A percentile compares a stretch with the other conserved stretches of the same genome.
Conservation (phyloP, 2,329 filamentous ascomycete species). For the Penicillium sp. region DNA sequence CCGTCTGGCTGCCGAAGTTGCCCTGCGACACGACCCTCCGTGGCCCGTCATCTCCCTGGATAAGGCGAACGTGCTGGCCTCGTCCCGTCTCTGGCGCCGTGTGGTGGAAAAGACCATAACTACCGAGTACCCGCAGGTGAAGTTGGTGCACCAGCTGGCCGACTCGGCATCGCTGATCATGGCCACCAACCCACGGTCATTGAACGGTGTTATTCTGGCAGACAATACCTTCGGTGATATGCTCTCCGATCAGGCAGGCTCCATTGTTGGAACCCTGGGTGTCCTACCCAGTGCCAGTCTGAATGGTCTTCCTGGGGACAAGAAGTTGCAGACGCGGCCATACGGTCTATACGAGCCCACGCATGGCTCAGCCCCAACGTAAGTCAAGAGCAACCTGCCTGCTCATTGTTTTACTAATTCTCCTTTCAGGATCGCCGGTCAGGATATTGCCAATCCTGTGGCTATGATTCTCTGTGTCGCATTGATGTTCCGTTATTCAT, state of each 20-base stretch:
- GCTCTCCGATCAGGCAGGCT: slow-evolving; percentile 83
- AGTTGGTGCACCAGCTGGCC: slow-evolving; percentile 78
- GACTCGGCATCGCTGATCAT: slow-evolving; percentile 89
- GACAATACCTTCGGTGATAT: slow-evolving; percentile 93
- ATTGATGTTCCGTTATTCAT: slow-evolving; percentile 90
- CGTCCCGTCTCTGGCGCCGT: slow-evolving; percentile 77
- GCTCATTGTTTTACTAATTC: slow-evolving; percentile 1
- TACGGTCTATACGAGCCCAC: slow-evolving; percentile 94
- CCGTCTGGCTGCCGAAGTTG: slow-evolving; percentile 70
- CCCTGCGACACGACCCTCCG: slow-evolving; percentile 65
- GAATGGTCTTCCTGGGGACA: slow-evolving; percentile 71
- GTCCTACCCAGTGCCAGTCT: slow-evolving; percentile 80
- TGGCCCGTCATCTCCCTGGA: slow-evolving; percentile 77
- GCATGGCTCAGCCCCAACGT: slow-evolving; percentile 55
- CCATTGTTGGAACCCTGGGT: slow-evolving; percentile 81
- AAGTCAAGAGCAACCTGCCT: slow-evolving; percentile 7
- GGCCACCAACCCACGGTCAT: slow-evolving; percentile 76
- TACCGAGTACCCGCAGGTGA: slow-evolving; percentile 77
- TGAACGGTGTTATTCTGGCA: slow-evolving; percentile 84
- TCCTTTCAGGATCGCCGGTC: slow-evolving; percentile 70
- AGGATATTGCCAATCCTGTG: slow-evolving; percentile 82
- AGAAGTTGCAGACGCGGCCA: slow-evolving; percentile 58
- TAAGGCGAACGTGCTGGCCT: slow-evolving; percentile 91
- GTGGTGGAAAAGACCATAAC: slow-evolving; percentile 74
- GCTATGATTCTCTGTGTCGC: slow-evolving; percentile 84